phyloP scores from a whole-genome alignment of 129 eudicot genomes.

The Glebionis coronaria region DNA sequence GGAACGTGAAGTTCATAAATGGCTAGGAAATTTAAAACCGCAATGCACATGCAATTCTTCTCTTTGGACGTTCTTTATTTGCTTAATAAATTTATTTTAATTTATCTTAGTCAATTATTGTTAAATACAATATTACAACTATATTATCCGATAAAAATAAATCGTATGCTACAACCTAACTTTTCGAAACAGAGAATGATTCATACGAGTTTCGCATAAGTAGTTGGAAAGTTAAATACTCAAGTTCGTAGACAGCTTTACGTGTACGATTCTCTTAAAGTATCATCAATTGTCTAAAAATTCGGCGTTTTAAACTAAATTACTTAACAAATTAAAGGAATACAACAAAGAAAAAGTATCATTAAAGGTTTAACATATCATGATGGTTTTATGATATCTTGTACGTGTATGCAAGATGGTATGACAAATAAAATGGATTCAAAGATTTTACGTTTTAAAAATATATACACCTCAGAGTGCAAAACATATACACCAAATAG shows the following conservation, averaged over 20 bases:
- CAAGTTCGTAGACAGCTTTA: background rate
- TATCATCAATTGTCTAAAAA: no score
- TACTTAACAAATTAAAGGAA: no score
- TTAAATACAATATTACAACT: conserved; percentile 20
- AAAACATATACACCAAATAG: no score
- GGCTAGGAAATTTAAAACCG: conserved; percentile 34
- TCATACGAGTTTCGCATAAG: background rate
- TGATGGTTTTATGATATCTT: no score
- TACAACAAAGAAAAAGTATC: no score
- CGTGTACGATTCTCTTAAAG: background rate
- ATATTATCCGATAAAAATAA: conserved; percentile 27
- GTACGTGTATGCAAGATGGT: no score
- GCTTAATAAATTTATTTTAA: conserved; percentile 8
- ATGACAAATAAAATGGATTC: no score
- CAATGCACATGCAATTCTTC: conserved; percentile 46
- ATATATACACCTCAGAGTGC: no score
- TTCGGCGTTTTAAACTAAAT: no score
- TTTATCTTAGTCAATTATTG: conserved; percentile 26
- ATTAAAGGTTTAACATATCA: no score
- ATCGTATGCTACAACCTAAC: background rate
- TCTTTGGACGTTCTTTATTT: conserved; percentile 33
- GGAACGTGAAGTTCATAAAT: conserved; percentile 48
- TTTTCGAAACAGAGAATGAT: conserved; percentile 17
- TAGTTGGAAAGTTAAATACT: background rate
- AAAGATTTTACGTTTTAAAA: no score